phyloP scores from a whole-genome alignment of 768 basidiomycete species.

The Pulveroboletus sp. region DNA sequence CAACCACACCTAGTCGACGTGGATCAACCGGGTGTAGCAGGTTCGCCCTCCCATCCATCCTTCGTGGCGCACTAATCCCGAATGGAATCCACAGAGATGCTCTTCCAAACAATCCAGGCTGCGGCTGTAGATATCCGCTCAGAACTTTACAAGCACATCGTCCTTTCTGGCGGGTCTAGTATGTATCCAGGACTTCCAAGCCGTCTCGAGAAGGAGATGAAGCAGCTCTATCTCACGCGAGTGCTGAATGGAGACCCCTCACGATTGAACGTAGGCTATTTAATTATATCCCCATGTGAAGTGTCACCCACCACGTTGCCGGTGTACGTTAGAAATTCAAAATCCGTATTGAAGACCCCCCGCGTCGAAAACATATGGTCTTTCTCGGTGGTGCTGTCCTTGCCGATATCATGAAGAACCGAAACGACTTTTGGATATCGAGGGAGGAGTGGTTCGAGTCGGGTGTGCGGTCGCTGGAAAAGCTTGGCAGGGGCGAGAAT shows the following conservation, averaged over 20 bases:
- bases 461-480: conserved; percentile 76
- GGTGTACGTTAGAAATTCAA: conserved; percentile 82
- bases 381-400: conserved; percentile 98
- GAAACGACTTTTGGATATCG: conserved; percentile 93
- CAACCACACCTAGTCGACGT: conserved; percentile 96
- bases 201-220: conserved; percentile 98
- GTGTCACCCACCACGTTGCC: neutral
- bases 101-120: conserved; percentile 91
- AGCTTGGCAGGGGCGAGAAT: conserved; percentile 70
- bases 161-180: conserved; percentile 94
- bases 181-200: conserved; percentile 99
- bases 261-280: conserved; percentile 71
- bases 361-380: conserved; percentile 98
- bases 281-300: neutral
- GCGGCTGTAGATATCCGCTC: conserved; percentile 86
- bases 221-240: conserved; percentile 93
- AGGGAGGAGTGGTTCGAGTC: conserved; percentile 95
- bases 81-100: conserved; percentile 60
- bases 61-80: neutral
- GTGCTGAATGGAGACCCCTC: conserved; percentile 80
- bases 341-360: conserved; percentile 97
- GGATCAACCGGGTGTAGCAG: conserved; percentile 94
- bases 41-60: conserved; percentile 36
- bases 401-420: conserved; percentile 96
- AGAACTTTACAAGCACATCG: conserved; percentile 96